Percentiles rank a stretch among this genome's conserved stretches.
Evolutionary conservation across 73 alveolate genomes (phyloP).

Genomic region (Tetrahymena borealis): DNA sequence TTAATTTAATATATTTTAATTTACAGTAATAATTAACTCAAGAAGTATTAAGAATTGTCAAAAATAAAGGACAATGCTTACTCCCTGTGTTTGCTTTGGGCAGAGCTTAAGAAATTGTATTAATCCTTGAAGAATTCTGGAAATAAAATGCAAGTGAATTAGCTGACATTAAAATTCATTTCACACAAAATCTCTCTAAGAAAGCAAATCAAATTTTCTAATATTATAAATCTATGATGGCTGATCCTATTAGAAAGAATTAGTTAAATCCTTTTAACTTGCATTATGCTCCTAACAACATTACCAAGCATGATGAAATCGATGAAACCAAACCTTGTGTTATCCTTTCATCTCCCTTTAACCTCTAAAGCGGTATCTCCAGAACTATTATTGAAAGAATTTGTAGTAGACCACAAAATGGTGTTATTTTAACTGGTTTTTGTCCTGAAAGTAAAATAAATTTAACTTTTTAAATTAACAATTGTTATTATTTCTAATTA

Average conservation of each 20-base stretch:
- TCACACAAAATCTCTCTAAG: slow-evolving; percentile 89
- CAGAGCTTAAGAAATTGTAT: slow-evolving; percentile 93
- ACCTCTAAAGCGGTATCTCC: background rate
- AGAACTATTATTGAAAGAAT: slow-evolving; percentile 26
- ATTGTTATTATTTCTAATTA: too few species aligned
- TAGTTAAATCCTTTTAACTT: slow-evolving; percentile 87
- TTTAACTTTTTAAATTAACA: too few species aligned
- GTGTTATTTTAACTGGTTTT: slow-evolving; percentile 81
- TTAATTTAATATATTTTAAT: background rate
- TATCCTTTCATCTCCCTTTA: background rate
- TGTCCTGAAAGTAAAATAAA: slow-evolving; percentile 98
- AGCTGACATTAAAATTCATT: slow-evolving; percentile 74
- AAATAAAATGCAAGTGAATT: slow-evolving; percentile 63
- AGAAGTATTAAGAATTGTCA: slow-evolving; percentile 88
- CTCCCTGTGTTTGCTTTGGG: slow-evolving; percentile 99
- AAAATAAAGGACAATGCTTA: slow-evolving; percentile 96
- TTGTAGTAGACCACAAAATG: slow-evolving; percentile 59
- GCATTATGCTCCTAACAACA: slow-evolving; percentile 12
- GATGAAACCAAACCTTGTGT: slow-evolving; percentile 19
- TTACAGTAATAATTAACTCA: background rate
- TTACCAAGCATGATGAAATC: slow-evolving; percentile 8
- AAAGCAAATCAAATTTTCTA: slow-evolving; percentile 90
- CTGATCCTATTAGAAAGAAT: slow-evolving; percentile 71
- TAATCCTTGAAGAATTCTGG: slow-evolving; percentile 97
- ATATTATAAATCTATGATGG: slow-evolving; percentile 91